Evolutionary conservation across 345 rosid species (phyloP).

Genomic region (Syzygium aromaticum): DNA sequence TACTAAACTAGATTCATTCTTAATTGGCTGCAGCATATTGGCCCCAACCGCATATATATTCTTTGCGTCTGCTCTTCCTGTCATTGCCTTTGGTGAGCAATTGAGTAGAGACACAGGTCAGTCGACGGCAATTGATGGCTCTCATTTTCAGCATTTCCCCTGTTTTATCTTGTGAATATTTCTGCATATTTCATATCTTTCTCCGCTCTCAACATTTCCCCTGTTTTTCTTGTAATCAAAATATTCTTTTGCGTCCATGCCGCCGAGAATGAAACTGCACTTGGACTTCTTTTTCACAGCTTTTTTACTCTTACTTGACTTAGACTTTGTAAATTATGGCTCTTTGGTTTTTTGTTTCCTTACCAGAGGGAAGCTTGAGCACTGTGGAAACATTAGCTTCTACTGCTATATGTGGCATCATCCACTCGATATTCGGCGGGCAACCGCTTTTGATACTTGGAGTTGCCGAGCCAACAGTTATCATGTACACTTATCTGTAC

Average conservation of each 20-base stretch:
- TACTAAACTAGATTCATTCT: background rate
- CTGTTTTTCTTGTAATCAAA: background rate
- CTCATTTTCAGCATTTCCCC: background rate
- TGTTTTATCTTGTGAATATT: no score
- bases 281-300: background rate
- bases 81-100: constrained; percentile 83
- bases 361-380: constrained; percentile 65
- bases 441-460: constrained; percentile 77
- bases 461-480: constrained; percentile 84
- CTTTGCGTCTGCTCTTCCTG: constrained; percentile 85
- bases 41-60: constrained; percentile 83
- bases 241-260: background rate
- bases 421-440: constrained; percentile 77
- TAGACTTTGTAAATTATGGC: background rate
- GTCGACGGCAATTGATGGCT: background rate
- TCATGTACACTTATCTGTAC: constrained; percentile 71
- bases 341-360: background rate
- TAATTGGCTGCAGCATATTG: constrained; percentile 30
- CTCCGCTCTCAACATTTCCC: background rate
- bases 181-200: no score
- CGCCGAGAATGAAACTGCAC: background rate
- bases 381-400: constrained; percentile 67
- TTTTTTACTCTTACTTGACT: background rate
- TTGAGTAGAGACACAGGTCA: constrained; percentile 71
- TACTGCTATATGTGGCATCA: constrained; percentile 72